Conservation (phyloP, 2,329 filamentous ascomycete species). For the Aspergillus proliferans region DNA sequence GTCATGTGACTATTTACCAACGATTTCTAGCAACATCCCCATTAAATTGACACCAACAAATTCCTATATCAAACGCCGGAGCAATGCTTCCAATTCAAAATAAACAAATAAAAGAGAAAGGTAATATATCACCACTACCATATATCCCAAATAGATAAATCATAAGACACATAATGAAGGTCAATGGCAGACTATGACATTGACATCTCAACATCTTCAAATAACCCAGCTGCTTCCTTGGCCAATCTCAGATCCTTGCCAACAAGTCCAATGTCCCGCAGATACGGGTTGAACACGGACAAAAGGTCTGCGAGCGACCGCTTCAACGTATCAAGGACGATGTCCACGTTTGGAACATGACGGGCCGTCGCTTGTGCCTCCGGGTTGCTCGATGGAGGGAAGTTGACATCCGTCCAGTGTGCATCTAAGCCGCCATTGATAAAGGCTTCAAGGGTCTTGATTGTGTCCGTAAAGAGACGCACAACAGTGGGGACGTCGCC, state of each 20-base stretch:
- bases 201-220: slow-evolving; percentile 14
- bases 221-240: slow-evolving; percentile 51
- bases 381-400: slow-evolving; percentile 34
- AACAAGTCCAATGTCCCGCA: slow-evolving; percentile 62
- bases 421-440: slow-evolving; percentile 45
- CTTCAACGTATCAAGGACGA: slow-evolving; percentile 60
- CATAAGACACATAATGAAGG: slow-evolving; percentile 2
- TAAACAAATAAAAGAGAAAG: background rate
- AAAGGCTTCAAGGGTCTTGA: slow-evolving; percentile 65
- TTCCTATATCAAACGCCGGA: background rate
- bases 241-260: slow-evolving; percentile 67
- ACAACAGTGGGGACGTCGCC: slow-evolving; percentile 70
- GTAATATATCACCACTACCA: background rate
- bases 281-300: slow-evolving; percentile 66
- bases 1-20: slow-evolving; percentile 8
- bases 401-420: slow-evolving; percentile 74
- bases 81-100: slow-evolving; percentile 1
- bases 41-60: background rate
- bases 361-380: slow-evolving; percentile 30
- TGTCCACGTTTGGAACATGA: slow-evolving; percentile 60
- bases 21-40: background rate
- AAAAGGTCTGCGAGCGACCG: slow-evolving; percentile 61
- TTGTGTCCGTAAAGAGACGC: slow-evolving; percentile 62
- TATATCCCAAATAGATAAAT: background rate
- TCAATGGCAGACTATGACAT: slow-evolving; percentile 15